Conservation (phyloP, 1,284 basidiomycete species). For the Volvariella volvacea region DNA sequence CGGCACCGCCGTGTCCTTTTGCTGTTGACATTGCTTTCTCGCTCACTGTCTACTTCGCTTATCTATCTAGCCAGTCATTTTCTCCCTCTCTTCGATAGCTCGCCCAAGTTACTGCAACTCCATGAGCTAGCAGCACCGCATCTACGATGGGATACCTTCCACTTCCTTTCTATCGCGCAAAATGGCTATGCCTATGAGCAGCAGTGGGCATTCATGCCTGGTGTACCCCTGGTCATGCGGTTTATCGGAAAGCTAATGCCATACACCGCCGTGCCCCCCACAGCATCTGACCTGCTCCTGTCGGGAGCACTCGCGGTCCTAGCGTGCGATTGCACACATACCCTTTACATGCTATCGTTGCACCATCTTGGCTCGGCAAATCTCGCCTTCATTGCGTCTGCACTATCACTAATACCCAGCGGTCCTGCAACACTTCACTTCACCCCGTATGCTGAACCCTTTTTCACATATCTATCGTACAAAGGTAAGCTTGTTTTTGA, state of each 20-base stretch:
- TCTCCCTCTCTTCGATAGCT: constrained; percentile 28
- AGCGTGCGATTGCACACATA: constrained; percentile 35
- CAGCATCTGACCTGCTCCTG: constrained; percentile 18
- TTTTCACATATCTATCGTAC: constrained; percentile 79
- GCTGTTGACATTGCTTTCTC: too few relatives aligned
- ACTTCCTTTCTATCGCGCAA: constrained; percentile 67
- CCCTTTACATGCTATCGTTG: constrained; percentile 62
- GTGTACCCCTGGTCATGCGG: constrained; percentile 52
- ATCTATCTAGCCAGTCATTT: too few relatives aligned
- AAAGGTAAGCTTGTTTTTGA: constrained; percentile 37
- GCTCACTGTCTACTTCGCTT: too few relatives aligned
- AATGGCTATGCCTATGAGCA: constrained; percentile 74
- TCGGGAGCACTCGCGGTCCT: constrained; percentile 35
- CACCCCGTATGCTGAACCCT: constrained; percentile 78
- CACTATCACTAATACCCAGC: constrained; percentile 76
- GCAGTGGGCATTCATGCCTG: constrained; percentile 86
- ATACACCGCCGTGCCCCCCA: constrained; percentile 6
- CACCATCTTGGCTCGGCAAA: constrained; percentile 44
- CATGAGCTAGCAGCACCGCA: constrained; percentile 24
- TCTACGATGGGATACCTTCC: constrained; percentile 87
- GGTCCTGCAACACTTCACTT: constrained; percentile 71
- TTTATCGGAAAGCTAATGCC: constrained; percentile 20
- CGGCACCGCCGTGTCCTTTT: too few relatives aligned
- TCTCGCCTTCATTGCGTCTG: constrained; percentile 53
- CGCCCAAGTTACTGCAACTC: constrained; percentile 20